Base-by-base conservation (phyloP, 495 filamentous ascomycete species). In the Cercophora sp. region DNA sequence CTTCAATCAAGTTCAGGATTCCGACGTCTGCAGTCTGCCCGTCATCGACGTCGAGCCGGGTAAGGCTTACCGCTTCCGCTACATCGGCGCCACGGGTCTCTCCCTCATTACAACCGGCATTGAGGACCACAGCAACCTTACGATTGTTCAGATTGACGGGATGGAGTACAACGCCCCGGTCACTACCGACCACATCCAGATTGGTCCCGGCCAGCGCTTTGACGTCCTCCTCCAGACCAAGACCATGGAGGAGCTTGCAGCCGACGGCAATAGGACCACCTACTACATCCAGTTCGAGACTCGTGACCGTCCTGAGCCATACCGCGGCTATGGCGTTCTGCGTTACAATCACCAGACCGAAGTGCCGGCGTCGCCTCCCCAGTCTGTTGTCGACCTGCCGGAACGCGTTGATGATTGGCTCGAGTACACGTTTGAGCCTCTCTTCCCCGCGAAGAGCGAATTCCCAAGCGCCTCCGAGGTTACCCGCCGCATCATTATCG, bases 281-380 rank as follows among this genome's bases (percentile, higher is more conserved):
- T 84, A 75, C 48, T 80, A 69, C 58, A 67, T 85, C 37, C 79
- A 81, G 55, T 68, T 78, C 27, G 77, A 81, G 44, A 77, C 75
- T 2, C 68, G 71, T 0, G 75, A 76, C 22, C 73, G 78, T 4
- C 73, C 73, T 0, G 50, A 63, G 8, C 55, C 67, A 3, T 69
- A 71, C 35, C 67, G 66, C n/a, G 73, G 70, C 15, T 83, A 77
- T 51, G 80, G 69, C 5, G 59, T 82, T n/a, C 54, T 85, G 15
- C 69, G 74, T 16, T 85, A 85, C 54, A 51, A 52, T 20, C 25
- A 53, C 23, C 24, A 60, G 9, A 41, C 36, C 13, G 15, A 35
- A 6, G 31, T 66, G 5, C 49, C 64, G 0, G 29, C 27, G 1
- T 5, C 57, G 0, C 63, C 66, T 24, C 40, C 63, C 15, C 55